Base-by-base conservation (phyloP, 148 eudicot genomes). In the Cornus suecica region DNA sequence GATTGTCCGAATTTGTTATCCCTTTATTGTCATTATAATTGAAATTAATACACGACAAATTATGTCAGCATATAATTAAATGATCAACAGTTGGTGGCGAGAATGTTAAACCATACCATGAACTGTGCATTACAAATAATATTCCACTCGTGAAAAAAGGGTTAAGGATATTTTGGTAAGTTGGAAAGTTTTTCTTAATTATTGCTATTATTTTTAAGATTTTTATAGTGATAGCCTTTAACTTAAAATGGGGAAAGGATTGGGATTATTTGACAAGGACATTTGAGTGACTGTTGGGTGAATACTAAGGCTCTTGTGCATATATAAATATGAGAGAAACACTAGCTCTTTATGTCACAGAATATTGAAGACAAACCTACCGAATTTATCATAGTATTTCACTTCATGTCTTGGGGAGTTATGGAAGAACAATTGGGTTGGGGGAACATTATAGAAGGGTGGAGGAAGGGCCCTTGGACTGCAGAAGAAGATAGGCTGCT, bases 391-490 rank as follows among this genome's bases (percentile, higher is more conserved):
- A 58, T 2, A 58, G 62, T 58, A 22, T 1, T 26, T 66, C 48
- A 10, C 41, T 52, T 32, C 26, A 74, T 79, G 80, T 66, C 68
- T 32, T 72, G 62, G 25, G 62, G 62, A 18, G 24, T 58, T 22
- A n/a, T 58, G 20, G 58, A 14, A 52, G 58, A 79, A 42, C 20
- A 52, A 0, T 71, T 83, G 80, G 86, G 88, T 34, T 85, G 93
- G 93, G 90, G 89, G 31, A 79, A n/a, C n/a, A n/a, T 81, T 30
- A 68, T 87, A 51, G 88, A 88, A 54, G 89, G 86, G 34, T 93
- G 98, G 98, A 84, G 96, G 75, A 93, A 93, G 65, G 98, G 98
- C 10, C 98, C 98, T 13, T 93, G 98, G 98, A 93, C 96, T 76
- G 74, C 88, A 61, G 94, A 93, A 68, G 98, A 93, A 90, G 98